These are phyloP conservation scores for Eruca vesicaria DNA, from an alignment of 441 rosid species.

Conservation along the genomic window DNA sequence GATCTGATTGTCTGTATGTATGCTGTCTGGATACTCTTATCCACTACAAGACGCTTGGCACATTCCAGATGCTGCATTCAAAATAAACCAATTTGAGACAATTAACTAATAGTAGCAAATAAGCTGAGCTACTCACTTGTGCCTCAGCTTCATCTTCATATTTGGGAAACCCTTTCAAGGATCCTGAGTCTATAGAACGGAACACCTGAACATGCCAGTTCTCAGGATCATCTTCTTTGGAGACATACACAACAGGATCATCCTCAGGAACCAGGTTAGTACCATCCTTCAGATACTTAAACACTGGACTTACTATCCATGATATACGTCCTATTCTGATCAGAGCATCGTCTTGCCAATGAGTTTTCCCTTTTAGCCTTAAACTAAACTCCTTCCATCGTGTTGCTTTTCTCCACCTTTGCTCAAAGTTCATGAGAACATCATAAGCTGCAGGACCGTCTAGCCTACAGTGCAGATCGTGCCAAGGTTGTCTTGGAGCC, in stretches of 20 bases:
- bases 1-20: slow-evolving; percentile 76
- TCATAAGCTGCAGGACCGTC: slow-evolving; percentile 98
- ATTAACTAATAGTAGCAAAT: slow-evolving; percentile 2
- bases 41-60: slow-evolving; percentile 56
- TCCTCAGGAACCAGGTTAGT: slow-evolving; percentile 62
- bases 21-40: slow-evolving; percentile 72
- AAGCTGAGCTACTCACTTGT: slow-evolving; percentile 49
- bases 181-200: slow-evolving; percentile 89
- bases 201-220: slow-evolving; percentile 95
- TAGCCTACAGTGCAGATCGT: slow-evolving; percentile 82
- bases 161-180: slow-evolving; percentile 88
- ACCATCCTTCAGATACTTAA: slow-evolving; percentile 37
- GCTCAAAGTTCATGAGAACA: slow-evolving; percentile 91
- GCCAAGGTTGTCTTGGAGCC: slow-evolving; percentile 98
- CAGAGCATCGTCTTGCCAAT: slow-evolving; percentile 80
- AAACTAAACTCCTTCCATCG: slow-evolving; percentile 68
- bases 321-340: slow-evolving; percentile 80
- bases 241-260: slow-evolving; percentile 52
- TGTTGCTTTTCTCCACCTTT: slow-evolving; percentile 86
- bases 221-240: slow-evolving; percentile 60
- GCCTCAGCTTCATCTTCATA: slow-evolving; percentile 39
- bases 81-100: not conserved
- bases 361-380: slow-evolving; percentile 51
- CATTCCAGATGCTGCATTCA: slow-evolving; percentile 54
- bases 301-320: slow-evolving; percentile 76